Evolutionary conservation across 1,284 basidiomycete species (phyloP).

Genomic region (Puccinia novopanici): DNA sequence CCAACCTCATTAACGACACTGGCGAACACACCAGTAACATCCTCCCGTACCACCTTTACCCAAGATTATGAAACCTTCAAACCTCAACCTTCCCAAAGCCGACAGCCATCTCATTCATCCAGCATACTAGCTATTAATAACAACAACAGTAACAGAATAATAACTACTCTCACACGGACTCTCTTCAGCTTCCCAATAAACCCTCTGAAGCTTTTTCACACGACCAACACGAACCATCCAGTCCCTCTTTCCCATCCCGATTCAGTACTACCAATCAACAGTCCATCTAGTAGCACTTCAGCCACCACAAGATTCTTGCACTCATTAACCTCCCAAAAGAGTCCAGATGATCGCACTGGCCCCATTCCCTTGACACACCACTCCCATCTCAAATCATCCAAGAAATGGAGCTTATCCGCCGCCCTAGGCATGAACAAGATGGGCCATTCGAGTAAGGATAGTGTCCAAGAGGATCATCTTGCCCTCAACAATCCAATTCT

Average conservation of each 20-base stretch:
- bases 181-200: constrained; percentile 50
- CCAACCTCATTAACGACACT: constrained; percentile 58
- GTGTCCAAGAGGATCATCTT: constrained; percentile 16
- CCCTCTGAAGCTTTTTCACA: constrained; percentile 57
- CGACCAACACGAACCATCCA: not conserved
- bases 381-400: constrained; percentile 9
- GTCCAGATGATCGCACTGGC: constrained; percentile 19
- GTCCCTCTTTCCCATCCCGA: not conserved
- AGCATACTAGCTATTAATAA: constrained; percentile 37
- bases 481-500: not conserved
- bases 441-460: constrained; percentile 32
- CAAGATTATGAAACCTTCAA: constrained; percentile 77
- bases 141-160: constrained; percentile 30
- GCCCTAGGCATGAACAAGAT: constrained; percentile 41
- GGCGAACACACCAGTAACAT: constrained; percentile 62
- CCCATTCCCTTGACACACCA: not conserved
- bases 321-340: constrained; percentile 20
- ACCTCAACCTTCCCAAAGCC: constrained; percentile 60
- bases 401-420: constrained; percentile 50
- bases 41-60: constrained; percentile 96
- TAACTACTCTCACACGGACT: constrained; percentile 40
- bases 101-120: constrained; percentile 48
- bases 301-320: constrained; percentile 38
- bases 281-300: constrained; percentile 4
- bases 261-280: not conserved